These are phyloP conservation scores for Saccharum officinarum DNA, from an alignment of 176 grass and related monocot species.

Conservation along the genomic window DNA sequence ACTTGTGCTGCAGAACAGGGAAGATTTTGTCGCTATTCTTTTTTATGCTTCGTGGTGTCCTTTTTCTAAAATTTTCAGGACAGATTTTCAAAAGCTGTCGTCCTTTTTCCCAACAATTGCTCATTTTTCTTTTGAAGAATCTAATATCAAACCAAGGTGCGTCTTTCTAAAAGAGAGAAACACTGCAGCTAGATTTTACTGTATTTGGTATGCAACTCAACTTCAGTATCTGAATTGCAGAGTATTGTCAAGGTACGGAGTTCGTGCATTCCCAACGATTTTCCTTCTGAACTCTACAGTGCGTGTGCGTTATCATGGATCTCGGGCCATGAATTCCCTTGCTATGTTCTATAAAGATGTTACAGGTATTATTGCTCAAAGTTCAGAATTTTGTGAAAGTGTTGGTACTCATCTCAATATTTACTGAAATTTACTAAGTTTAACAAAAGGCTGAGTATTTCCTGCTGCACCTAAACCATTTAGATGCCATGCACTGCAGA, in stretches of 20 bases:
- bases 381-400: background rate
- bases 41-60: slow-evolving; percentile 99
- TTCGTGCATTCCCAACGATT: slow-evolving; percentile 75
- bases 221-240: slow-evolving; percentile 49
- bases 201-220: background rate
- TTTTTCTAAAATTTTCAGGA: slow-evolving; percentile 81
- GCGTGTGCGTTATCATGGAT: slow-evolving; percentile 71
- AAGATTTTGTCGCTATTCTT: slow-evolving; percentile 72
- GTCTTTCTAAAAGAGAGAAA: slow-evolving; percentile 17
- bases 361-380: slow-evolving; percentile 51
- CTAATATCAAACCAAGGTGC: slow-evolving; percentile 78
- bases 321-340: slow-evolving; percentile 67
- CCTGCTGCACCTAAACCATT: slow-evolving; percentile 2
- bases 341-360: slow-evolving; percentile 75
- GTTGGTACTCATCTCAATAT: background rate
- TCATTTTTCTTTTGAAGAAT: slow-evolving; percentile 95
- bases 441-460: background rate
- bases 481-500: slow-evolving; percentile 4
- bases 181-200: background rate
- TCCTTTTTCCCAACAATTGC: slow-evolving; percentile 60
- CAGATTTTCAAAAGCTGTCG: slow-evolving; percentile 66
- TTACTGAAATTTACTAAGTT: background rate
- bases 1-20: slow-evolving; percentile 64
- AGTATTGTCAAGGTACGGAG: slow-evolving; percentile 84
- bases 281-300: slow-evolving; percentile 82